Evolutionary conservation across 495 filamentous ascomycete genomes (phyloP).

Genomic region (Rusavskia elegans): DNA sequence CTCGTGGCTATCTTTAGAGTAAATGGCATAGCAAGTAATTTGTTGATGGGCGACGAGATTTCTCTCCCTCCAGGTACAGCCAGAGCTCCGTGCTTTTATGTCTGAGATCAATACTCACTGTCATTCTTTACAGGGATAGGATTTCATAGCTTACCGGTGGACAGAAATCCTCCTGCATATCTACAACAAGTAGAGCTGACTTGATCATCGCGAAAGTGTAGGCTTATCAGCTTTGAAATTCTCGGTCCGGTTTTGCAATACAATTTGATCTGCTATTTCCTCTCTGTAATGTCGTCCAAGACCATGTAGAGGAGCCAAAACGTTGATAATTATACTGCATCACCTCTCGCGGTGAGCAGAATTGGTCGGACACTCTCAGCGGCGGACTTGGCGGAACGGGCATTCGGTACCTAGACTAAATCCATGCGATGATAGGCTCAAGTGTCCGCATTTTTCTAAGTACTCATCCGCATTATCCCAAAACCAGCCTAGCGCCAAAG

Average conservation of each 20-base stretch:
- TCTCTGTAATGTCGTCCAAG: too few relatives aligned
- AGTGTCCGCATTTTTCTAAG: too few relatives aligned
- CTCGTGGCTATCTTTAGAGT: constrained; percentile 62
- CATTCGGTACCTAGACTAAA: too few relatives aligned
- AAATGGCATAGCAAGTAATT: constrained; percentile 59
- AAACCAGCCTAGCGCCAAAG: background rate
- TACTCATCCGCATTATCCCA: background rate
- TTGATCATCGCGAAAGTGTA: constrained; percentile 9
- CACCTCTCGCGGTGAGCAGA: too few relatives aligned
- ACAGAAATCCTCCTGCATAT: constrained; percentile 95
- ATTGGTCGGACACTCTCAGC: too few relatives aligned
- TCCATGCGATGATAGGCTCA: too few relatives aligned
- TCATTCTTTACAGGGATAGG: background rate
- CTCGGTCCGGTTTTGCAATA: too few relatives aligned
- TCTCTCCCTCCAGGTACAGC: constrained; percentile 57
- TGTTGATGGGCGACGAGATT: constrained; percentile 56
- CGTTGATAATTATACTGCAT: too few relatives aligned
- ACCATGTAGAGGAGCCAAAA: too few relatives aligned
- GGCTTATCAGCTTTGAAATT: too few relatives aligned
- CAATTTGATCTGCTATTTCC: too few relatives aligned
- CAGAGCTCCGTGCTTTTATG: constrained; percentile 57
- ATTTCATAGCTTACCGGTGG: constrained; percentile 47
- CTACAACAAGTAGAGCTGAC: constrained; percentile 58
- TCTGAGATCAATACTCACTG: background rate
- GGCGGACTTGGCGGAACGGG: too few relatives aligned